Evolutionary conservation across 1,284 basidiomycete genomes (phyloP), one percentile per base, ranked within the genome.

Genomic region (Rhodotorula sp.): DNA sequence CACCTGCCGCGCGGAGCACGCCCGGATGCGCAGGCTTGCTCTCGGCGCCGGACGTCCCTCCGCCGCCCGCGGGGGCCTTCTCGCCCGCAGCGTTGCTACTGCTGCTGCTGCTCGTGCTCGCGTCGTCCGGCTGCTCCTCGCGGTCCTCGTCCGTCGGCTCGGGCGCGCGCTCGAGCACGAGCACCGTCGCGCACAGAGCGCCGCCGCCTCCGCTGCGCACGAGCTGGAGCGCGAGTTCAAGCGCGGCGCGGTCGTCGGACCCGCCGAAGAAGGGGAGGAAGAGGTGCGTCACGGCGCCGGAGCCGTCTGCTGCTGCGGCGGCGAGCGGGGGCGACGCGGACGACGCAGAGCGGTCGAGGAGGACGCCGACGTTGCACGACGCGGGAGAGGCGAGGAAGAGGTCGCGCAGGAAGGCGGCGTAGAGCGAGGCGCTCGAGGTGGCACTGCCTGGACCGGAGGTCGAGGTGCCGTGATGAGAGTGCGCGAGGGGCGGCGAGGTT

Each of bases 191-290:
- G 14, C 82, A 85, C 3, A 91, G 85, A 21, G 80, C 79, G 1
- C 48, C 25, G 0, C 86, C 79, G 75, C 89, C 89, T 16, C n/a
- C 44, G 50, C 83, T 80, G 61, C 81, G 79, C 76, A 90, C 92
- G 16, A 95, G 84, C 81, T 94, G 92, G 10, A 91, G 86, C 8
- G 91, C 85, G 76, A 95, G 88, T 49, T 86, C 83, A 44, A 97
- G 83, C 0, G 92, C 91, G 13, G 92, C 85, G 3, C 94, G 87
- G 79, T 97, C 94, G 81, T 97, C 94, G 0, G 92, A 89, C 0
- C 94, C 94, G 62, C 94, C 94, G 79, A 93, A 90, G 86, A 96
- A 97, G 0, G 91, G 90, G 55, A 96, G 80, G 82, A 94, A 90
- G 63, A 94, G 81, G 75, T 91, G 90, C 75, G 86, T 53, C 81